Evolutionary conservation across 345 rosid genomes (phyloP), one percentile per base, ranked within the genome.

Genomic region (Luvunga scandens): DNA sequence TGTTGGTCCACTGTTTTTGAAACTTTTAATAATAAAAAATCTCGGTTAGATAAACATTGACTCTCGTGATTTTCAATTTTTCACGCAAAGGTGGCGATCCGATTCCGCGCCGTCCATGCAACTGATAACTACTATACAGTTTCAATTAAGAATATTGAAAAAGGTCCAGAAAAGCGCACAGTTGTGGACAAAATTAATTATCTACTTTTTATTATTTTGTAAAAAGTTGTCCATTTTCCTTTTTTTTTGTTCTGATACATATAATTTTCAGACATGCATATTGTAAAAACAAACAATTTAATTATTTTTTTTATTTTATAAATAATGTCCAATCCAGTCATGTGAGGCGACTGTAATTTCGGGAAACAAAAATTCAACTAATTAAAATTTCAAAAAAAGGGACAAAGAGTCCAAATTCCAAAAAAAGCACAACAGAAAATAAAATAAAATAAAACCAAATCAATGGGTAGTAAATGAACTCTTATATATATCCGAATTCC

Each of bases 221-320:
- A 50, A 50, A 50, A 50, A 18, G 56, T 5, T 5, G 56, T 4
- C 56, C 7, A 18, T 45, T 45, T 45, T 42, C 48, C 4, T 12
- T 3, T 45, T 0, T 0, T 8, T 36, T 0, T 38, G n/a, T 8
- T 0, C 0, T 12, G 3, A 45, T 3, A 13, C 14, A 16, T 19
- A 13, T 62, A 2, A 1, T 62, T 62, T 62, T 28, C 36, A 62
- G 34, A 62, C 34, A 12, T 42, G 0, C 0, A 2, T 0, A 42
- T 3, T 42, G 50, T 42, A 3, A 45, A 45, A 45, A 45, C 4
- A 45, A 13, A 13, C 5, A 45, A 45, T 45, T 45, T 45, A 13
- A 53, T 53, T 0, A 18, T 53, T 53, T 53, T 50, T 25, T 62
- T 27, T 27, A 12, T 62, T 28, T 9, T 14, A 62, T 62, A 13